These are phyloP conservation scores for Aspergillus sclerotiicarbonarius DNA, from an alignment of 495 filamentous ascomycete genomes.

Conservation along the genomic window DNA sequence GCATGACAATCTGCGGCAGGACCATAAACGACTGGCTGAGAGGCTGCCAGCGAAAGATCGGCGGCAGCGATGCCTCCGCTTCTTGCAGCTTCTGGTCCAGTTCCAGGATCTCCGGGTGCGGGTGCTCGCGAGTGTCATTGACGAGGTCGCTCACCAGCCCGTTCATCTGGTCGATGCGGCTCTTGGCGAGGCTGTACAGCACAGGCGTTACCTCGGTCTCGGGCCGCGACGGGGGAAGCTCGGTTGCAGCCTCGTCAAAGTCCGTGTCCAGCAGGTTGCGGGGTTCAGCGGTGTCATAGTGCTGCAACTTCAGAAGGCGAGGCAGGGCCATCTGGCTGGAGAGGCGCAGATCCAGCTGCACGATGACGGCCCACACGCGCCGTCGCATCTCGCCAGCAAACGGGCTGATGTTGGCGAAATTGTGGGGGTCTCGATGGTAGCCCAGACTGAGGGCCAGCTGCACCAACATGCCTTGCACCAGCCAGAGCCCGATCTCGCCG, in stretches of 20 bases:
- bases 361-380: background rate
- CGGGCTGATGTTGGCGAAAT: background rate
- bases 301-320: background rate
- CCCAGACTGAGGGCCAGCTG: constrained; percentile 30
- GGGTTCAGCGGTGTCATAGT: background rate
- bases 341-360: background rate
- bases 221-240: background rate
- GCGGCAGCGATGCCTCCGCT: too few species aligned
- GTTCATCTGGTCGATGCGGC: too few species aligned
- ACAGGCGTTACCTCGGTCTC: background rate
- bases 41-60: too few species aligned
- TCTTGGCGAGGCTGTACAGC: too few species aligned
- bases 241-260: background rate
- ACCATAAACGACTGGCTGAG: too few species aligned
- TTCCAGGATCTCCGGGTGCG: too few species aligned
- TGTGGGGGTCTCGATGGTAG: constrained; percentile 18
- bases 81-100: too few species aligned
- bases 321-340: constrained; percentile 2
- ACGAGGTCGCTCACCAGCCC: too few species aligned
- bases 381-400: constrained; percentile 2
- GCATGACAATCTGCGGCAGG: too few species aligned
- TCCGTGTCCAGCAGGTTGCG: constrained; percentile 2
- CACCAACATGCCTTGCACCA: constrained; percentile 23
- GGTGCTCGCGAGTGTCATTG: too few species aligned
- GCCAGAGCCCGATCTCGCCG: constrained; percentile 10